Evolutionary conservation across 257 asterid genomes (phyloP).

Genomic region (Salvia hispanica): DNA sequence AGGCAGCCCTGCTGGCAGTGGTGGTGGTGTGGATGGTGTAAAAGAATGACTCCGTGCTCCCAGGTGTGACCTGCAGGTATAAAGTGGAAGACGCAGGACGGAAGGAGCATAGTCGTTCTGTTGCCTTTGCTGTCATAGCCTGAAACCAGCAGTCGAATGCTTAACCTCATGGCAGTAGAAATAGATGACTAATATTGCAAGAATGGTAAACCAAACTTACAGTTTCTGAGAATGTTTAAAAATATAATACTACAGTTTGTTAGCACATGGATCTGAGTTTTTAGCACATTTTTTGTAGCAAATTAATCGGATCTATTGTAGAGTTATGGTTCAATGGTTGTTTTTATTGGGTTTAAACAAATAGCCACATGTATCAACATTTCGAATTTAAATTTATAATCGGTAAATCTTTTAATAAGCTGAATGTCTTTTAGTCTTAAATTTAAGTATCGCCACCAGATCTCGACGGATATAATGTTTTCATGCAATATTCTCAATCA

Average conservation of each 20-base stretch:
- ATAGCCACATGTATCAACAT: no score
- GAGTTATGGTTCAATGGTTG: background rate
- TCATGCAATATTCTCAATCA: no score
- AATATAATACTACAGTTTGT: background rate
- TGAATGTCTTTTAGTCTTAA: no score
- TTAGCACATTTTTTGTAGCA: conserved; percentile 28
- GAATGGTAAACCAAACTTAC: conserved; percentile 49
- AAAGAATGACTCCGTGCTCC: conserved; percentile 40
- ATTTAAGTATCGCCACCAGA: no score
- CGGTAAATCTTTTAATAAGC: no score
- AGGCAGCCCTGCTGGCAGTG: conserved; percentile 30
- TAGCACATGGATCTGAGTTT: conserved; percentile 8
- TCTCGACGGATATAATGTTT: no score
- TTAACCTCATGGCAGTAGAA: background rate
- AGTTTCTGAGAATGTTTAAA: conserved; percentile 56
- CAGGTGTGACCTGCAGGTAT: conserved; percentile 73
- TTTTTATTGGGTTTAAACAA: no score
- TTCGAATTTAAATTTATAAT: no score
- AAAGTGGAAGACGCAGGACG: no score
- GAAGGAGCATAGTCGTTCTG: conserved; percentile 53
- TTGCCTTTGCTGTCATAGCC: conserved; percentile 58
- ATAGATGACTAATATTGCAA: background rate
- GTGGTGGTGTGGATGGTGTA: conserved; percentile 30
- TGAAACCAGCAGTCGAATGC: conserved; percentile 29
- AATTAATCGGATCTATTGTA: background rate